Evolutionary conservation across 148 eudicot species (phyloP).

Genomic region (Rhododendron griersonianum): DNA sequence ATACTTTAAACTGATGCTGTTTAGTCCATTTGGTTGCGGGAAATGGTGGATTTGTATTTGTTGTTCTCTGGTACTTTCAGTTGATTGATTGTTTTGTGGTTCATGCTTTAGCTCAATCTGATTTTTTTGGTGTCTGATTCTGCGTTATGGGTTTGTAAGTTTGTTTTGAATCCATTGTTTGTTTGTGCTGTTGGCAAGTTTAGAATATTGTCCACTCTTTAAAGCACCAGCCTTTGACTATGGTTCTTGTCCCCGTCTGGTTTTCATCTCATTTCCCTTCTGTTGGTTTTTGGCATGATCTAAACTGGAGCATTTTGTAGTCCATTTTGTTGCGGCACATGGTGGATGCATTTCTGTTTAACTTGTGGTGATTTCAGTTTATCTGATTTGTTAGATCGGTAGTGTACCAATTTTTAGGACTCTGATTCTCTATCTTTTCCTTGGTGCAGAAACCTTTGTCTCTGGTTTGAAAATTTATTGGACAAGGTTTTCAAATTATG

Average conservation of each 20-base stretch:
- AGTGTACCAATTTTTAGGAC: neutral
- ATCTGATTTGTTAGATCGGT: neutral
- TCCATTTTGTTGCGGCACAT: neutral
- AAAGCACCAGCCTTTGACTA: neutral
- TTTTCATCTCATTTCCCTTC: neutral
- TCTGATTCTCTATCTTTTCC: neutral
- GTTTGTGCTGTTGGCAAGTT: neutral
- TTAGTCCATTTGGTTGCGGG: neutral
- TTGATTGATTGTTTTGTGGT: neutral
- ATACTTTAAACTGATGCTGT: neutral
- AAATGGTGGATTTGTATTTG: neutral
- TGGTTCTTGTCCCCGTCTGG: neutral
- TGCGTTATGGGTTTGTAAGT: neutral
- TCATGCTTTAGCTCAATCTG: neutral
- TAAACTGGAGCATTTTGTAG: neutral
- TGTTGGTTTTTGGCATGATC: neutral
- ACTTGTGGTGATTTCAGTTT: constrained; percentile 4
- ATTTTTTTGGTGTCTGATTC: neutral
- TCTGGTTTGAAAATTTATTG: constrained; percentile 6
- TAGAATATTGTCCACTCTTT: neutral
- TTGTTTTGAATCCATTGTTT: neutral
- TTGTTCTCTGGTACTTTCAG: neutral
- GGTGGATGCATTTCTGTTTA: constrained; percentile 1
- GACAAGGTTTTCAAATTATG: constrained; percentile 25
- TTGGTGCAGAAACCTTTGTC: constrained; percentile 29